phyloP scores from a whole-genome alignment of 2,329 filamentous ascomycete genomes.

The Chaetomium olivaceum region DNA sequence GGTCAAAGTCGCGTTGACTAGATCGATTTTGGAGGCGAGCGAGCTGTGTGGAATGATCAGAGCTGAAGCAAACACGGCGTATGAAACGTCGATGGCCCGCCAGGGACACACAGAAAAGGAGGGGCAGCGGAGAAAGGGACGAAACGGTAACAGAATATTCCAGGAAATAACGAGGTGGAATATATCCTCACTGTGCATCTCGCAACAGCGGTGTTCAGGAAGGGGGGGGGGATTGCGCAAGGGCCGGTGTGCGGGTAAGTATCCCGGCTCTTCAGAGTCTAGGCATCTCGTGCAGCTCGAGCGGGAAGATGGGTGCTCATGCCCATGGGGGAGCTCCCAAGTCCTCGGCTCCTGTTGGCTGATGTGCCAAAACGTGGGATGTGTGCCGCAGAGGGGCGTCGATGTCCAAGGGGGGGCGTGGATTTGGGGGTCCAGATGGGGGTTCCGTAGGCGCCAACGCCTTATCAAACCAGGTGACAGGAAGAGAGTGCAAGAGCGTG shows the following conservation, averaged over 20 bases:
- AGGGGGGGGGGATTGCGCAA: slow-evolving; percentile 21
- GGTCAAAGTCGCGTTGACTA: slow-evolving; percentile 13
- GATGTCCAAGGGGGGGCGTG: slow-evolving; percentile 30
- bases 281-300: slow-evolving; percentile 32
- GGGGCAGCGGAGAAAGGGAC: slow-evolving; percentile 17
- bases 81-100: slow-evolving; percentile 10
- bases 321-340: slow-evolving; percentile 13
- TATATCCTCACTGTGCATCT: slow-evolving; percentile 9
- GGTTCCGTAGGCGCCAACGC: slow-evolving; percentile 26
- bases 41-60: slow-evolving; percentile 23
- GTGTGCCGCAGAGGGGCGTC: slow-evolving; percentile 29
- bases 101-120: slow-evolving; percentile 1
- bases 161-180: slow-evolving; percentile 17
- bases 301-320: slow-evolving; percentile 27
- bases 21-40: slow-evolving; percentile 19
- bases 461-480: slow-evolving; percentile 10
- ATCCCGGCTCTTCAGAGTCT: slow-evolving; percentile 38
- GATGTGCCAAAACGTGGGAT: slow-evolving; percentile 34
- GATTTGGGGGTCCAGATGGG: slow-evolving; percentile 30
- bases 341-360: slow-evolving; percentile 25
- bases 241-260: slow-evolving; percentile 34
- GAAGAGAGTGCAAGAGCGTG: neutral
- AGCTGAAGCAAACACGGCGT: slow-evolving; percentile 12
- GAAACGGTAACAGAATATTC: slow-evolving; percentile 1
- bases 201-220: slow-evolving; percentile 18